Evolutionary conservation across 179 eudicot genomes (phyloP).

Genomic region (Vitellaria paradoxa): DNA sequence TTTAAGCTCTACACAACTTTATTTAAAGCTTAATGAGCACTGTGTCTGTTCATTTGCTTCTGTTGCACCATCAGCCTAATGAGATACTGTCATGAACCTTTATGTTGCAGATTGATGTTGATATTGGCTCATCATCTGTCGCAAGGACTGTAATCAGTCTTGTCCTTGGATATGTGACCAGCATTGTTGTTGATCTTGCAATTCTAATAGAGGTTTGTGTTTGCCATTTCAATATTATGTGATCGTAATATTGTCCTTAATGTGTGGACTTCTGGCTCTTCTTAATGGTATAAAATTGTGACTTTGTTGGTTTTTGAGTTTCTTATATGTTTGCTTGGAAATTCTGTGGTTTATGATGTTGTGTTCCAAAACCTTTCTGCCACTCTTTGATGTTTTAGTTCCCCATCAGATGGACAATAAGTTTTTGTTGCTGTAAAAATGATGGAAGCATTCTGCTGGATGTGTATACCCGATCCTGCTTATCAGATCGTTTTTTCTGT

Average conservation of each 20-base stretch:
- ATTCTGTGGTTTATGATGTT: neutral
- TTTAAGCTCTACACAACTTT: neutral
- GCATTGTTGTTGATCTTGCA: constrained; percentile 94
- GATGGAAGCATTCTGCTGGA: neutral
- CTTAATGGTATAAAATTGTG: neutral
- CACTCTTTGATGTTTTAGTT: neutral
- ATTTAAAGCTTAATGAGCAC: neutral
- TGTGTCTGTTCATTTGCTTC: neutral
- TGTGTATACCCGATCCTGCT: neutral
- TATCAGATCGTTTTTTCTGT: no score
- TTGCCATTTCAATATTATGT: constrained; percentile 9
- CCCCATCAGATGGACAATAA: neutral
- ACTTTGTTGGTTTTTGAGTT: neutral
- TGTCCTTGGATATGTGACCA: constrained; percentile 96
- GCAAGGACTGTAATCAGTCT: constrained; percentile 90
- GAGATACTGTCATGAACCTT: neutral
- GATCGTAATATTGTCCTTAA: neutral
- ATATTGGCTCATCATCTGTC: constrained; percentile 95
- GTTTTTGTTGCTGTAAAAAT: neutral
- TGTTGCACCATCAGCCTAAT: constrained; percentile 2
- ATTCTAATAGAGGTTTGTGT: constrained; percentile 75
- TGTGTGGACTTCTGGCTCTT: neutral
- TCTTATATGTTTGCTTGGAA: neutral
- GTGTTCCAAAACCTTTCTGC: neutral
- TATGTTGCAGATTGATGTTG: constrained; percentile 87